Evolutionary conservation across 768 basidiomycete genomes (phyloP), one percentile per base, ranked within the genome.

Genomic region (Mrakia blollopis): DNA sequence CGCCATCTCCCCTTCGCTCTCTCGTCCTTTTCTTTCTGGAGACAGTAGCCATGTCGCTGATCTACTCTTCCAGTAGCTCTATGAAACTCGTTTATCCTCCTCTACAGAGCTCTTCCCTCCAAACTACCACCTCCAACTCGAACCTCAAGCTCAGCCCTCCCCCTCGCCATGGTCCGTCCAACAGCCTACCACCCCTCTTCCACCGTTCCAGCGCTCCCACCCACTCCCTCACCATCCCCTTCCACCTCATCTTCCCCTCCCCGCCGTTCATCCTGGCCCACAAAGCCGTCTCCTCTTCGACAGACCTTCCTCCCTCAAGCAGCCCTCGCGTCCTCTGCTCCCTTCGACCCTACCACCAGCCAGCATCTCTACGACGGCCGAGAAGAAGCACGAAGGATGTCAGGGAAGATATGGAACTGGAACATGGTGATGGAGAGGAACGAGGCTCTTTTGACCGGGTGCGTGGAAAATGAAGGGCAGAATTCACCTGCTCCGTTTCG

Each of bases 401-500:
- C 62, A 14, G 35, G 35, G 30, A 63, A 63, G 62, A 35, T 73
- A 21, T 73, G 72, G 72, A 57, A 39, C 14, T 61, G 54, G 54
- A 37, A 37, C 13, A 57, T 39, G 18, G 18, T 61, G 18, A 35
- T 54, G 18, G 13, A 18, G 5, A 21, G 37, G 32, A n/a, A 61
- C 37, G 54, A 39, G 18, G 18, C 21, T 23, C 72, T 61, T 23
- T 37, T 73, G 18, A n/a, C 54, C 8, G 57, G 72, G 57, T 60
- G 23, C 30, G 72, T 61, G 44, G 14, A 44, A 9, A 11, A 5
- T 41, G 44, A 44, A 14, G 44, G 14, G 44, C 10, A 44, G 32
- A 25, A 61, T 37, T 93, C 84, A 89, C 90, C 73, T 97, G 94
- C 94, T 3, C 95, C 95, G 4, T 85, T 97, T 39, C 75, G 74